Conservation (phyloP, 306 rosid genomes). For the Castanopsis chinensis region DNA sequence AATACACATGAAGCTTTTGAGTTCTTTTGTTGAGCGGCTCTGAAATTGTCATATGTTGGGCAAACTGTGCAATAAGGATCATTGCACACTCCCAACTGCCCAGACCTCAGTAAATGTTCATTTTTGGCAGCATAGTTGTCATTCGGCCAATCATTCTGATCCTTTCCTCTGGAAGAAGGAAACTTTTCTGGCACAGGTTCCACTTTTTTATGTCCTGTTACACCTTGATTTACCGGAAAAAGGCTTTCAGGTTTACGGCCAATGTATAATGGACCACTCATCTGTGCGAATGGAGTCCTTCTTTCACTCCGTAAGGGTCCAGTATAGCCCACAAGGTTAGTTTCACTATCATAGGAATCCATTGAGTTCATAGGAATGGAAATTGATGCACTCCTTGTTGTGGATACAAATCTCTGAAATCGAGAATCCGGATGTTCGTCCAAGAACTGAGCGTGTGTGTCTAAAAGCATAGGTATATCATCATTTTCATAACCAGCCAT, state of each 20-base stretch:
- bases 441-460: slow-evolving; percentile 22
- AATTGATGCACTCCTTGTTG: slow-evolving; percentile 62
- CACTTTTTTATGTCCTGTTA: slow-evolving; percentile 27
- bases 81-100: slow-evolving; percentile 84
- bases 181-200: slow-evolving; percentile 35
- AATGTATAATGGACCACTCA: slow-evolving; percentile 63
- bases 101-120: slow-evolving; percentile 79
- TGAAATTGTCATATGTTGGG: slow-evolving; percentile 59
- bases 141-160: slow-evolving; percentile 39
- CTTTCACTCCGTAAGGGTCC: slow-evolving; percentile 64
- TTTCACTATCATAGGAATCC: slow-evolving; percentile 42
- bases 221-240: slow-evolving; percentile 20
- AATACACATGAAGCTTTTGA: slow-evolving; percentile 38
- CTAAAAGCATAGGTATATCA: slow-evolving; percentile 60
- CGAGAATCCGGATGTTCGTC: slow-evolving; percentile 35
- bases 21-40: slow-evolving; percentile 39
- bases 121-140: slow-evolving; percentile 38
- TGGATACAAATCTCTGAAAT: slow-evolving; percentile 33
- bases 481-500: slow-evolving; percentile 61
- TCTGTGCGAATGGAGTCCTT: slow-evolving; percentile 50
- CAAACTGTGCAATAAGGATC: slow-evolving; percentile 93
- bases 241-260: slow-evolving; percentile 35
- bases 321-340: slow-evolving; percentile 63
- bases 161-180: slow-evolving; percentile 24
- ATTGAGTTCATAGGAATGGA: slow-evolving; percentile 48